Conservation (phyloP, 768 basidiomycete species). For the Mycena sanguinolenta region DNA sequence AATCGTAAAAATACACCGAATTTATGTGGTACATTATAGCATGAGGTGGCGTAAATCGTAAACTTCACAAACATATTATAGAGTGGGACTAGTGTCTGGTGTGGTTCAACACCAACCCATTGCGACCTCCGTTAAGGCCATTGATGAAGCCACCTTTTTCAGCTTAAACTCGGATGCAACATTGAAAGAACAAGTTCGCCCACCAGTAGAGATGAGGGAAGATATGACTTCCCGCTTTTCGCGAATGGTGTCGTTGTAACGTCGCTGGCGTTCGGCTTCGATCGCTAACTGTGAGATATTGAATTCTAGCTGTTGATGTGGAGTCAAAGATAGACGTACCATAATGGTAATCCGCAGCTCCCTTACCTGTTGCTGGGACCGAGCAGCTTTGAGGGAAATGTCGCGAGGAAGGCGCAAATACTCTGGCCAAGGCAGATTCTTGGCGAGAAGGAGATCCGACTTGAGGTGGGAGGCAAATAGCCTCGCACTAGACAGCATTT, state of each 20-base stretch:
- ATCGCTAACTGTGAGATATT: constrained; percentile 1
- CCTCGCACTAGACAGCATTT: constrained; percentile 2
- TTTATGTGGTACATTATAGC: not conserved
- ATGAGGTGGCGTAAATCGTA: not conserved
- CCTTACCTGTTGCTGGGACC: constrained; percentile 16
- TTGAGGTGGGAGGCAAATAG: constrained; percentile 11
- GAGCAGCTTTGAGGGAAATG: constrained; percentile 20
- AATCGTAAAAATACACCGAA: not conserved
- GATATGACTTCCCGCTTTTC: constrained; percentile 15
- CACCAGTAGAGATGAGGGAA: constrained; percentile 11
- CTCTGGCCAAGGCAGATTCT: constrained; percentile 7
- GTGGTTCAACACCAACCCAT: not conserved
- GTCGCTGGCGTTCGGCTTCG: constrained; percentile 22
- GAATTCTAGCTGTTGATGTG: too few relatives aligned
- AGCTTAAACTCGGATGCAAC: not conserved
- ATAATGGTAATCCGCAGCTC: constrained; percentile 10
- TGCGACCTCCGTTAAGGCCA: not conserved
- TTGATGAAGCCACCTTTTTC: not conserved
- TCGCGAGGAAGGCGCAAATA: constrained; percentile 6
- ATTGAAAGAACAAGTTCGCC: not conserved
- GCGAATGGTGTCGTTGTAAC: constrained; percentile 16
- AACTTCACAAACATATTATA: not conserved
- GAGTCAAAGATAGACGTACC: not conserved
- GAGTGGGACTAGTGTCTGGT: not conserved
- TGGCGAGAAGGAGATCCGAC: constrained; percentile 9